Percentiles rank a stretch among this genome's conserved stretches.
Evolutionary conservation across 2,329 filamentous ascomycete species (phyloP).

Genomic region (Pseudocercospora eumusae): DNA sequence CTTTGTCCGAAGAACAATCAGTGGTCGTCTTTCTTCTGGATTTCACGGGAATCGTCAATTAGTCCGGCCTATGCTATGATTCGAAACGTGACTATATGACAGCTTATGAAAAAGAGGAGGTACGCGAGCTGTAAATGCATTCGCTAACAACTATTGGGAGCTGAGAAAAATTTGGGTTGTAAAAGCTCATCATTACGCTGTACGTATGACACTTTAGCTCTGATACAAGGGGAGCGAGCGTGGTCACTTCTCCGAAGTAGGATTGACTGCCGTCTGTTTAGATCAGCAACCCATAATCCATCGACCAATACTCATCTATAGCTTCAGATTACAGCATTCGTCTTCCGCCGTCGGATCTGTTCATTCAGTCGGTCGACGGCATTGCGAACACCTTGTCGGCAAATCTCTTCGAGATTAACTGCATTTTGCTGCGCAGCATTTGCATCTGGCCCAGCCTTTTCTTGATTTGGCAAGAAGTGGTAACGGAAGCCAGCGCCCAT

Average conservation of each 20-base stretch:
- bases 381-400: background rate
- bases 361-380: background rate
- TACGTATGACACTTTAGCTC: background rate
- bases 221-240: background rate
- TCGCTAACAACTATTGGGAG: background rate
- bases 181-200: background rate
- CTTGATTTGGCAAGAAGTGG: background rate
- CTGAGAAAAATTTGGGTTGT: background rate
- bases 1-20: constrained; percentile 7
- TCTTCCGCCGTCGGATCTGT: background rate
- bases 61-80: background rate
- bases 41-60: background rate
- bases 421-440: background rate
- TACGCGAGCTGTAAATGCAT: background rate
- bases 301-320: background rate
- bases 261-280: background rate
- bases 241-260: background rate
- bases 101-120: background rate
- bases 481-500: background rate
- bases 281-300: background rate
- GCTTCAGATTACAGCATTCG: background rate
- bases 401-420: background rate
- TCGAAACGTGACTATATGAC: background rate
- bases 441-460: background rate
- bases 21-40: background rate